Base-by-base conservation (phyloP, 371 early-diverging fungal species). In the Hamiltosporidium tvaerminnensis region DNA sequence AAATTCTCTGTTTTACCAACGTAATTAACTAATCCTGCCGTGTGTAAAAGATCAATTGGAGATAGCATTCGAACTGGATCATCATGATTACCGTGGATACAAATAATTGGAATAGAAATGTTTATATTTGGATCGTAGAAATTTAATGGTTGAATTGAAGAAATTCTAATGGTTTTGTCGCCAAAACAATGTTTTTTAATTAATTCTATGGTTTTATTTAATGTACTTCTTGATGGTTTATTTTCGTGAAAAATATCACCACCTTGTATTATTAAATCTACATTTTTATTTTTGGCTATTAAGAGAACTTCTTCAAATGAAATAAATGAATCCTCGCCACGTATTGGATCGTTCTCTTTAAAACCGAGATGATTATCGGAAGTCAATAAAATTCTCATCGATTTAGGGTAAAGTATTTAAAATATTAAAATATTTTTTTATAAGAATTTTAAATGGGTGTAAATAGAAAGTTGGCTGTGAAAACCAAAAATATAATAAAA, bases 1-100 rank as follows among this genome's bases (percentile, higher is more conserved):
- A 89, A 72, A 12, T 83, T 81, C 1, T 72, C 69, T 16, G 82
- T 77, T 32, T 83, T 80, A 1, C 98, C 98, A 82, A 97, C 92
- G 69, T 96, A 94, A 77, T 92, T 92, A 35, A 93, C 82, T 34
- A 90, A 81, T 0, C 92, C 91, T 2, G 85, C 76, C 4, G 82
- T 83, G 0, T 85, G 81, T 5, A 97, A 77, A 38, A 92, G 70
- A 71, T 95, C 89, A 58, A 93, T 75, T 0, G 92, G 86, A 57
- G 87, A 86, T 48, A 90, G 47, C 30, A 36, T 50, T 44, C 74
- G 75, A 62, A 84, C 81, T 2, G 97, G 96, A 81, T 95, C 96
- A 71, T 97, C 97, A 70, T 97, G 97, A 79, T 97, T 97, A 0
- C 97, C 97, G 73, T 97, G 94, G 47, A 97, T 97, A 0, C 90